Base-by-base conservation (phyloP, 2,329 filamentous ascomycete species). In the Stemphylium lycopersici region DNA sequence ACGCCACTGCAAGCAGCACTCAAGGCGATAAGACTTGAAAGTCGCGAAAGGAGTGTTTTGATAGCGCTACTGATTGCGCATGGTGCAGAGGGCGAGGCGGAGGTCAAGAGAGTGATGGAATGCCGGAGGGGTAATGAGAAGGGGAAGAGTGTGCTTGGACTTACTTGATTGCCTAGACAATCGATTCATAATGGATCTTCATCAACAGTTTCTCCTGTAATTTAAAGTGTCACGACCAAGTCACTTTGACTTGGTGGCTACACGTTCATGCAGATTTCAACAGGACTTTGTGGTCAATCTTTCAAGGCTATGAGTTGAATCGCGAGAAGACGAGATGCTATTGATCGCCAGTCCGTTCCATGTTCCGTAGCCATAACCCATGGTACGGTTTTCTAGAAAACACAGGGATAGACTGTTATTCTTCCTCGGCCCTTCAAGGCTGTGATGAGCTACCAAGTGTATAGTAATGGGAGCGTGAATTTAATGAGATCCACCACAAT, bases 41-140 rank as follows among this genome's bases (percentile, higher is more conserved):
- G 63, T 10, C 58, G 63, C 24, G 68, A 72, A 45, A 38, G 71
- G 8, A 70, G 64, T 34, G 52, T 62, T 46, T 64, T 73, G 43
- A 67, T 72, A 7, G 66, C 70, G 40, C 38, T 73, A 13, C 31
- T 73, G 48, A 51, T 67, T 13, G 61, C 61, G 8, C 63, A 69
- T 55, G 71, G 71, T 3, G 71, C 70, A 7, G 69, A 68, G 16
- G 64, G 61, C 2, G 63, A 39, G 29, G 46, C 46, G 10, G 46
- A 69, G 20, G 44, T 61, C 1, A 56, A 54, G 15, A 55, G 51
- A 39, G 56, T 54, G 18, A 18, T 56, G 34, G 62, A 63, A 13
- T 54, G 54, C 8, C 46, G 50, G 11, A 60, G 64, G 39, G 58
- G 62, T 12, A 60, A 67, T 43, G 59, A 59, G 15, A 68, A 68